Base-by-base conservation (phyloP, 345 rosid species). In the Eucalyptus pumila region DNA sequence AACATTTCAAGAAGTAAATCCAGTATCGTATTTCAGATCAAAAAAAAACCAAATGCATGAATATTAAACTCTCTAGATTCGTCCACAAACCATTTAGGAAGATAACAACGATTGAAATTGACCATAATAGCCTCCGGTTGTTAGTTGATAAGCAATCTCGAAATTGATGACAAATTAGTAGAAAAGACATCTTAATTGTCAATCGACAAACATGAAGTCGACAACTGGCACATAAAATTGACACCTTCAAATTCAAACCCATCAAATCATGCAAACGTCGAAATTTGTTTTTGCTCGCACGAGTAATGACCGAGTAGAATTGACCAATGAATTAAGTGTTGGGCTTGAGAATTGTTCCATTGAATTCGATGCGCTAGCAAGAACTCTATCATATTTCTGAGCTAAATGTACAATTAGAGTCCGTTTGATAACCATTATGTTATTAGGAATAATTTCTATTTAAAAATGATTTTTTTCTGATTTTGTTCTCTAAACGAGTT, bases 371-470 rank as follows among this genome's bases (percentile, higher is more conserved):
- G 3, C n/a, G 5, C 14, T 7, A 6, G 0, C 0, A 16, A 67
- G 19, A 67, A 37, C 37, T 32, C 42, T 32, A 67, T 67, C 21
- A 8, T 34, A 34, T 17, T 69, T 32, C 4, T 13, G 2, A 34
- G 21, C 21, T 15, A 69, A 69, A 69, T 69, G 42, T 34, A 69
- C 4, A 69, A 34, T 69, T 69, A 56, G 1, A 24, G 3, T 1
- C 1, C 0, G 1, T 24, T 21, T 56, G 62, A 26, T 56, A 9
- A 56, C 0, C 1, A 56, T 56, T 56, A 1, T 56, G 12, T 56
- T 56, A 0, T 52, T 1, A 0, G 0, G 1, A 52, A 52, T 19
- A 52, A 19, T 52, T 19, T 52, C 23, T 1, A 4, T 5, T 52
- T 52, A 3, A 52, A 52, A 52, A 52, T 52, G 0, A 52, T 19